Evolutionary conservation across 148 eudicot genomes (phyloP).

Genomic region (Nepenthes mirabilis): DNA sequence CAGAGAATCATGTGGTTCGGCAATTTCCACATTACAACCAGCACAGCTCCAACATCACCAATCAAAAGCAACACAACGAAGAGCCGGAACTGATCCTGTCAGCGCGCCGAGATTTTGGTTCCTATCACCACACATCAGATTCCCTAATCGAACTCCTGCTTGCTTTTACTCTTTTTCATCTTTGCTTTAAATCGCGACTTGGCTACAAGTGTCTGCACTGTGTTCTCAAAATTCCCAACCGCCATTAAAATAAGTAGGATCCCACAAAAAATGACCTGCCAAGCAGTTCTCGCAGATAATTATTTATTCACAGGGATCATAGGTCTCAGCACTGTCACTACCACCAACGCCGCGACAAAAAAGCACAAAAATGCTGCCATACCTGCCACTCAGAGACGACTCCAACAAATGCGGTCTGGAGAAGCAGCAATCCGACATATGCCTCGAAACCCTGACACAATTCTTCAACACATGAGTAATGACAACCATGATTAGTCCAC

Average conservation of each 20-base stretch:
- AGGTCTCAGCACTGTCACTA: too few species aligned
- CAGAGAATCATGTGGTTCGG: too few species aligned
- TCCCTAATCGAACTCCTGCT: constrained; percentile 24
- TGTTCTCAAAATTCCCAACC: constrained; percentile 30
- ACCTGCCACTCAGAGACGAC: constrained; percentile 49
- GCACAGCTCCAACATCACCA: too few species aligned
- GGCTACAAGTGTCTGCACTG: constrained; percentile 30
- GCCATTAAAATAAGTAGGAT: constrained; percentile 35
- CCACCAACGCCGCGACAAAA: background rate
- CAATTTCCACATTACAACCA: too few species aligned
- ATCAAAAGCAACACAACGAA: too few species aligned
- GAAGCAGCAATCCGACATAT: constrained; percentile 33
- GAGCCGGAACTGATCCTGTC: too few species aligned
- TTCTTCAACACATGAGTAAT: background rate
- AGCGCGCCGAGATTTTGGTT: too few species aligned
- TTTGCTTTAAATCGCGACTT: constrained; percentile 42
- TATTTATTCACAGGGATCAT: background rate
- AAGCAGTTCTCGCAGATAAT: background rate
- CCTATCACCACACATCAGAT: background rate
- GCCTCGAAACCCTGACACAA: constrained; percentile 40
- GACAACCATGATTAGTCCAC: background rate
- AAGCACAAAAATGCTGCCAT: background rate
- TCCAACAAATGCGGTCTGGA: constrained; percentile 33
- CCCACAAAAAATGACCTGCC: constrained; percentile 43
- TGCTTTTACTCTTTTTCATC: constrained; percentile 42